Conservation (phyloP, 2,329 filamentous ascomycete species). For the Aspergillus sp. region DNA sequence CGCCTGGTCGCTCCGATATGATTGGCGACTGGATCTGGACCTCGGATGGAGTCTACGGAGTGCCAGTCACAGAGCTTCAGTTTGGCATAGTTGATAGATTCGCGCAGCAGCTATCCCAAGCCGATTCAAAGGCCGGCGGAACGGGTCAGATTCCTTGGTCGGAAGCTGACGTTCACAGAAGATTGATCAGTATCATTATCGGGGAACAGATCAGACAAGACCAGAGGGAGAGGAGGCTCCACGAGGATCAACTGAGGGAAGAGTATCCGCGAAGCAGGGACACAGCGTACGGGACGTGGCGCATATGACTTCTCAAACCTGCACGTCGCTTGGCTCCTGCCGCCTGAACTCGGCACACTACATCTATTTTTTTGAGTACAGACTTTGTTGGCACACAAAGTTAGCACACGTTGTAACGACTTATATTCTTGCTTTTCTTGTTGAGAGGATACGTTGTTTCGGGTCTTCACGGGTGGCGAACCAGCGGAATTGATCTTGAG, state of each 20-base stretch:
- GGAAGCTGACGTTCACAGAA: slow-evolving; percentile 46
- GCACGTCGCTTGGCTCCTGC: slow-evolving; percentile 3
- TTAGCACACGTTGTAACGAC: slow-evolving; percentile 16
- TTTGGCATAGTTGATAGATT: slow-evolving; percentile 47
- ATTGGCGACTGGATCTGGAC: slow-evolving; percentile 48
- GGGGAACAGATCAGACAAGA: slow-evolving; percentile 49
- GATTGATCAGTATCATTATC: slow-evolving; percentile 51
- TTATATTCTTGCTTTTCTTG: slow-evolving; percentile 12
- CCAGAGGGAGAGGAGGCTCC: slow-evolving; percentile 33
- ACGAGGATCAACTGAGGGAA: slow-evolving; percentile 14
- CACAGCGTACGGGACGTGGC: slow-evolving; percentile 31
- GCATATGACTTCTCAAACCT: slow-evolving; percentile 21
- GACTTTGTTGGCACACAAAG: slow-evolving; percentile 2
- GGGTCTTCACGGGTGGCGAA: slow-evolving; percentile 20
- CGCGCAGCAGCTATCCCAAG: slow-evolving; percentile 38
- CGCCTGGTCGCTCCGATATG: slow-evolving; percentile 39
- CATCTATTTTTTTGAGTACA: background rate
- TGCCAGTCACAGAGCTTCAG: slow-evolving; percentile 45
- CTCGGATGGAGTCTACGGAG: slow-evolving; percentile 43
- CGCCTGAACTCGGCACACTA: background rate
- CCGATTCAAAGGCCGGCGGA: slow-evolving; percentile 39
- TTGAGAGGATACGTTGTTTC: slow-evolving; percentile 15
- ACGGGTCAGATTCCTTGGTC: slow-evolving; percentile 45
- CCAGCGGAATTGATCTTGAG: slow-evolving; percentile 13
- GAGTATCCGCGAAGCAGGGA: slow-evolving; percentile 14